Evolutionary conservation across 805 yeast species (phyloP).

Genomic region (Kluyveromyces starmeri): DNA sequence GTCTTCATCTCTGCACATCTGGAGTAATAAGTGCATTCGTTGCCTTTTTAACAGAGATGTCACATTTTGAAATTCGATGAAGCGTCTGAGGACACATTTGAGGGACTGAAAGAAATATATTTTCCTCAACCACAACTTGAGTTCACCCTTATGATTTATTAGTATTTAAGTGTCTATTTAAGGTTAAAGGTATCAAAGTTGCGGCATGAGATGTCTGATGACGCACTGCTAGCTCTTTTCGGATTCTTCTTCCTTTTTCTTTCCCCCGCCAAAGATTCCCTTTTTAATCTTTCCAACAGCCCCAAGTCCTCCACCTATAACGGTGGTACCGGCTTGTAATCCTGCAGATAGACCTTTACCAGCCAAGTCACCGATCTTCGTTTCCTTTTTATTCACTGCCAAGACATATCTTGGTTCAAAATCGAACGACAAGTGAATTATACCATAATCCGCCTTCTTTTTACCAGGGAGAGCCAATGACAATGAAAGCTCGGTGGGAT

Average conservation of each 20-base stretch:
- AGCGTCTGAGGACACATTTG: no score
- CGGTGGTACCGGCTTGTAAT: slow-evolving; percentile 35
- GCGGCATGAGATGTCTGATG: no score
- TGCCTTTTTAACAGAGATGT: no score
- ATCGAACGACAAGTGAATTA: slow-evolving; percentile 44
- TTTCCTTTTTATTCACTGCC: slow-evolving; percentile 31
- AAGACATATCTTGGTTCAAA: slow-evolving; percentile 69
- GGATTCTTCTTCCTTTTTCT: slow-evolving; percentile 5
- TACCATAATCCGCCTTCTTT: slow-evolving; percentile 46
- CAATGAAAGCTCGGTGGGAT: slow-evolving; percentile 41
- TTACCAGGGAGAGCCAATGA: slow-evolving; percentile 34
- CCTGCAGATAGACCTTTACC: slow-evolving; percentile 43
- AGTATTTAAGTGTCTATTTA: no score
- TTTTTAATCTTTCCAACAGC: slow-evolving; percentile 36
- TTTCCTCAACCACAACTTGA: no score
- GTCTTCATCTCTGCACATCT: no score
- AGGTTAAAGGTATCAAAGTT: no score
- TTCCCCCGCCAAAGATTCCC: slow-evolving; percentile 32
- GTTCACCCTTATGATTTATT: no score
- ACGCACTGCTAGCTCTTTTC: neutral
- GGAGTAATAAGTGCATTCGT: no score
- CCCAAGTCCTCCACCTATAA: slow-evolving; percentile 37
- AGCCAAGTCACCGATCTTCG: slow-evolving; percentile 40
- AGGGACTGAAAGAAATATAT: no score
- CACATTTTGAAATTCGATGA: no score